Conservation (phyloP, 1,284 basidiomycete species). For the Vanrija humicola region DNA sequence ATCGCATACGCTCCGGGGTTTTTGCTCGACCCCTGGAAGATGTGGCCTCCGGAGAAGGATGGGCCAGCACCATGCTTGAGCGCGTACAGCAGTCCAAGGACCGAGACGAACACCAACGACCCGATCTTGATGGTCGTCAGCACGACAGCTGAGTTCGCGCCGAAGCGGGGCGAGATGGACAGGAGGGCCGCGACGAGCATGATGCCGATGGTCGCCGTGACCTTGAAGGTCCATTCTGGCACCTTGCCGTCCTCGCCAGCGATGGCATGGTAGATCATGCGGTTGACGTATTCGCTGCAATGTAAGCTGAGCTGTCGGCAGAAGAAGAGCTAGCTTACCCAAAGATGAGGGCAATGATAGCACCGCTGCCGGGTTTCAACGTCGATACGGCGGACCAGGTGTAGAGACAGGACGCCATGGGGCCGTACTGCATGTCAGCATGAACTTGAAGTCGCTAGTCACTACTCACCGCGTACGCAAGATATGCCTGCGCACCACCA, state of each 20-base stretch:
- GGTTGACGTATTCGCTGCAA: slow-evolving; percentile 71
- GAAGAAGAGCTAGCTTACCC: slow-evolving; percentile 50
- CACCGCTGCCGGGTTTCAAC: slow-evolving; percentile 61
- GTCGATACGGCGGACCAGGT: slow-evolving; percentile 87
- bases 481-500: slow-evolving; percentile 86
- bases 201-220: slow-evolving; percentile 73
- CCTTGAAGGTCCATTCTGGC: slow-evolving; percentile 88
- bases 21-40: slow-evolving; percentile 71
- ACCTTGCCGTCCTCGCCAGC: slow-evolving; percentile 56
- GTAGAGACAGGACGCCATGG: slow-evolving; percentile 77
- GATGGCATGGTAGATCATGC: slow-evolving; percentile 51
- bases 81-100: slow-evolving; percentile 48
- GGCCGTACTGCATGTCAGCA: slow-evolving; percentile 58
- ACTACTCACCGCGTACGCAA: slow-evolving; percentile 63
- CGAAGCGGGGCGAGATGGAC: slow-evolving; percentile 70
- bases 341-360: slow-evolving; percentile 56
- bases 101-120: slow-evolving; percentile 49
- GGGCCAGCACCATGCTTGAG: slow-evolving; percentile 40
- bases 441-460: neutral
- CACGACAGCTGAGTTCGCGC: slow-evolving; percentile 75
- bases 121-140: slow-evolving; percentile 75
- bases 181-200: slow-evolving; percentile 70
- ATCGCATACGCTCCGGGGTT: slow-evolving; percentile 83
- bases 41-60: slow-evolving; percentile 42
- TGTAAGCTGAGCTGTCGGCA: neutral